phyloP scores from a whole-genome alignment of 2,329 filamentous ascomycete species.

The Cordyceps pruinosa region DNA sequence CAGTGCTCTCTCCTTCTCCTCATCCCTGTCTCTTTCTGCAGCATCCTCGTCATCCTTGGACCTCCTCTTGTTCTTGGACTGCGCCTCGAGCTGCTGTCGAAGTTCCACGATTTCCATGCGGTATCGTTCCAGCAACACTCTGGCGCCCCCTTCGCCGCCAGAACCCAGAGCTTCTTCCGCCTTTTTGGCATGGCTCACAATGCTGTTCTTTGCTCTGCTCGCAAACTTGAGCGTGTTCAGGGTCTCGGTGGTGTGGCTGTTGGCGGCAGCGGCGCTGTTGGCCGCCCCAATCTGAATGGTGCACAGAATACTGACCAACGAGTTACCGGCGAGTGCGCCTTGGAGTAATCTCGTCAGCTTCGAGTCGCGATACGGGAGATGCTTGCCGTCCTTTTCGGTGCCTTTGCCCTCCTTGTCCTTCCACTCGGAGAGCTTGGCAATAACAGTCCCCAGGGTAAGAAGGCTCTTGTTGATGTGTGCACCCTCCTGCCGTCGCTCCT shows the following conservation, averaged over 20 bases:
- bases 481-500: slow-evolving; percentile 88
- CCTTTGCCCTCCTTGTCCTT: slow-evolving; percentile 74
- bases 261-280: slow-evolving; percentile 62
- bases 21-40: slow-evolving; percentile 50
- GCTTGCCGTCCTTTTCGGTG: slow-evolving; percentile 77
- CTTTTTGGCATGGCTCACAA: slow-evolving; percentile 92
- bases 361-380: slow-evolving; percentile 94
- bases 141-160: slow-evolving; percentile 76
- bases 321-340: slow-evolving; percentile 85
- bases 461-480: slow-evolving; percentile 98
- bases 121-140: slow-evolving; percentile 86
- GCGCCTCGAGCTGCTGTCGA: slow-evolving; percentile 71
- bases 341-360: slow-evolving; percentile 91
- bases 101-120: slow-evolving; percentile 86
- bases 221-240: slow-evolving; percentile 96
- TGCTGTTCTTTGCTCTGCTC: slow-evolving; percentile 93
- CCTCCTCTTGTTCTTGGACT: slow-evolving; percentile 61
- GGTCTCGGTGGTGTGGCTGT: slow-evolving; percentile 77
- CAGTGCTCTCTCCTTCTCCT: slow-evolving; percentile 64
- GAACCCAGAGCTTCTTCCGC: slow-evolving; percentile 80
- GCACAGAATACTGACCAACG: slow-evolving; percentile 93
- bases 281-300: slow-evolving; percentile 85
- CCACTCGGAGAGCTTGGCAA: slow-evolving; percentile 81
- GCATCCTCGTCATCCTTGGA: slow-evolving; percentile 41
- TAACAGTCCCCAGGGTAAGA: slow-evolving; percentile 90